Evolutionary conservation across 257 asterid species (phyloP).

Genomic region (Solanum sparsipilum): DNA sequence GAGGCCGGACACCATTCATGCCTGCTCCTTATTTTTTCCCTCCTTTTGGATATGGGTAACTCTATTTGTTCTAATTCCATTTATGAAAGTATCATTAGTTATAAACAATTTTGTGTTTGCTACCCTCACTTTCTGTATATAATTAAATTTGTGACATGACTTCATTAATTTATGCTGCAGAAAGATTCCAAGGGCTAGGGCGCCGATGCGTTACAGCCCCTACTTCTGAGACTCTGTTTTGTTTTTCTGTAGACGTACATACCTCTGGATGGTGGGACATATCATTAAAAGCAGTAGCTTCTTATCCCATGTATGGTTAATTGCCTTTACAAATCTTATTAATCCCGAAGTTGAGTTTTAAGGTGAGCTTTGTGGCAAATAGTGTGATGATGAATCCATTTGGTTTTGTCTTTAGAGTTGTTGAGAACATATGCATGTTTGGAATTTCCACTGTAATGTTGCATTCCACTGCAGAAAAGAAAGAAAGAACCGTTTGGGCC

Average conservation of each 20-base stretch:
- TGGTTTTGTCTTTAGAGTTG: neutral
- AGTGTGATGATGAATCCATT: neutral
- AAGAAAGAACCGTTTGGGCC: neutral
- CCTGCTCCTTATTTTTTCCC: constrained; percentile 53
- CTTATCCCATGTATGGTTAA: neutral
- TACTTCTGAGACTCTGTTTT: constrained; percentile 32
- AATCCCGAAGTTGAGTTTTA: neutral
- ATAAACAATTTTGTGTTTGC: neutral
- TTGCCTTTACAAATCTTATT: neutral
- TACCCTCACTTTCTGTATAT: neutral
- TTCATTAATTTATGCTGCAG: constrained; percentile 19
- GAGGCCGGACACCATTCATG: constrained; percentile 61
- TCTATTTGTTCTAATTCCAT: neutral
- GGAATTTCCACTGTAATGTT: neutral
- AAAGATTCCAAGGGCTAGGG: constrained; percentile 62
- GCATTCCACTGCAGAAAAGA: neutral
- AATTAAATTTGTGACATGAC: neutral
- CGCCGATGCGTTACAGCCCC: constrained; percentile 59
- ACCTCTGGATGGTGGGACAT: neutral
- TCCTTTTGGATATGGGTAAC: constrained; percentile 76
- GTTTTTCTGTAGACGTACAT: neutral
- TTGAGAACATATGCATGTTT: neutral
- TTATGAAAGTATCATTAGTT: neutral
- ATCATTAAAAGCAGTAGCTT: neutral
- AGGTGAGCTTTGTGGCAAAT: neutral